Percentiles rank a stretch among this genome's conserved stretches.
Evolutionary conservation across 805 yeast species (phyloP).

Genomic region (Candida endomychidarum): DNA sequence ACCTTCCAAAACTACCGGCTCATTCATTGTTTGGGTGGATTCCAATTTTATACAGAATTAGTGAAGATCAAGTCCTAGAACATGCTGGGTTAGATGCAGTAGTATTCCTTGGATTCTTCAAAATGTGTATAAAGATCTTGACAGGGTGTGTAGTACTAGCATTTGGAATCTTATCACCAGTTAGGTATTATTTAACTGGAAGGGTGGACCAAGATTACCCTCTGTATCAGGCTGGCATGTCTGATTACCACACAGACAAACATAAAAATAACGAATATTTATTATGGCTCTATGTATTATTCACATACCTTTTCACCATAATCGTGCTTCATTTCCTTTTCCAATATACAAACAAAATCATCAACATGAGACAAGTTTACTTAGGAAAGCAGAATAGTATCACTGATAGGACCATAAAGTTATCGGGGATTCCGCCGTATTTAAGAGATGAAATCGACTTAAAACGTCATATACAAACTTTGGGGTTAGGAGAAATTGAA

Average conservation of each 20-base stretch:
- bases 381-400: slow-evolving; percentile 84
- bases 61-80: slow-evolving; percentile 76
- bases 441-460: slow-evolving; percentile 70
- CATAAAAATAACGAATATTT: slow-evolving; percentile 42
- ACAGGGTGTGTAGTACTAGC: slow-evolving; percentile 68
- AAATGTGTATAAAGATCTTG: slow-evolving; percentile 76
- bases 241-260: slow-evolving; percentile 11
- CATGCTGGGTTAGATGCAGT: slow-evolving; percentile 94
- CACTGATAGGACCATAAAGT: slow-evolving; percentile 85
- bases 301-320: slow-evolving; percentile 83
- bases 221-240: slow-evolving; percentile 24
- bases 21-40: slow-evolving; percentile 79
- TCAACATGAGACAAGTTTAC: slow-evolving; percentile 73
- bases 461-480: slow-evolving; percentile 69
- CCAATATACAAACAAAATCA: slow-evolving; percentile 70
- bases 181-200: slow-evolving; percentile 82
- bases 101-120: slow-evolving; percentile 87
- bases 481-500: slow-evolving; percentile 79
- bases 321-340: slow-evolving; percentile 60
- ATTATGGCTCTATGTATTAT: slow-evolving; percentile 82
- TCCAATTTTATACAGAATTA: slow-evolving; percentile 57
- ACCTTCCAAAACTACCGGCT: slow-evolving; percentile 59
- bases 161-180: slow-evolving; percentile 74
- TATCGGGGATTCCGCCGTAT: slow-evolving; percentile 86
- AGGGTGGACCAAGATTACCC: slow-evolving; percentile 32